phyloP scores from a whole-genome alignment of 345 rosid genomes.

The Lumnitzera racemosa region DNA sequence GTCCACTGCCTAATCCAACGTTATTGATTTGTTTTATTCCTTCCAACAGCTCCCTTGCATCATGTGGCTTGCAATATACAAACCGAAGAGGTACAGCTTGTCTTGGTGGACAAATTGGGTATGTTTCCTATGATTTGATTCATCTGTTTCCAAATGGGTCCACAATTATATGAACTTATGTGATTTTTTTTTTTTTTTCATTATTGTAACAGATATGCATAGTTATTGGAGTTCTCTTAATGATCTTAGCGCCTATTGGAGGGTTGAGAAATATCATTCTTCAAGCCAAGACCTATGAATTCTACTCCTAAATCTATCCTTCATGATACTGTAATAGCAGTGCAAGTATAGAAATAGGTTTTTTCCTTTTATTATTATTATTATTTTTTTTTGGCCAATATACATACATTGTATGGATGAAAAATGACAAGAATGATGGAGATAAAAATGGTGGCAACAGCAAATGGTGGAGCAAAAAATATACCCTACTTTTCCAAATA shows the following conservation, averaged over 20 bases:
- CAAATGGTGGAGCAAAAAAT: too few species aligned
- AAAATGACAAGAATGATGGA: too few species aligned
- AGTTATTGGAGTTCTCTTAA: constrained; percentile 44
- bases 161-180: neutral
- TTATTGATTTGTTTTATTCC: neutral
- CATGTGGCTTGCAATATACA: constrained; percentile 55
- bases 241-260: constrained; percentile 76
- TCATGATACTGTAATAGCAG: too few species aligned
- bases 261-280: constrained; percentile 63
- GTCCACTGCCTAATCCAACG: neutral
- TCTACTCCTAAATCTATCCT: constrained; percentile 36
- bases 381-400: too few species aligned
- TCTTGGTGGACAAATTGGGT: constrained; percentile 79
- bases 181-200: constrained; percentile 1
- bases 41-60: constrained; percentile 57
- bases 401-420: too few species aligned
- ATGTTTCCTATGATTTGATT: constrained; percentile 8
- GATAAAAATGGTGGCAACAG: too few species aligned
- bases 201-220: constrained; percentile 61
- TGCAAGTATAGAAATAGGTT: neutral
- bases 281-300: constrained; percentile 39
- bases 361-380: too few species aligned
- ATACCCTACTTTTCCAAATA: too few species aligned
- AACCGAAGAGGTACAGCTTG: constrained; percentile 43
- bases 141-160: neutral